These are phyloP conservation scores for Cladobotryum protrusum DNA, from an alignment of 2,329 filamentous ascomycete genomes.

Conservation along the genomic window DNA sequence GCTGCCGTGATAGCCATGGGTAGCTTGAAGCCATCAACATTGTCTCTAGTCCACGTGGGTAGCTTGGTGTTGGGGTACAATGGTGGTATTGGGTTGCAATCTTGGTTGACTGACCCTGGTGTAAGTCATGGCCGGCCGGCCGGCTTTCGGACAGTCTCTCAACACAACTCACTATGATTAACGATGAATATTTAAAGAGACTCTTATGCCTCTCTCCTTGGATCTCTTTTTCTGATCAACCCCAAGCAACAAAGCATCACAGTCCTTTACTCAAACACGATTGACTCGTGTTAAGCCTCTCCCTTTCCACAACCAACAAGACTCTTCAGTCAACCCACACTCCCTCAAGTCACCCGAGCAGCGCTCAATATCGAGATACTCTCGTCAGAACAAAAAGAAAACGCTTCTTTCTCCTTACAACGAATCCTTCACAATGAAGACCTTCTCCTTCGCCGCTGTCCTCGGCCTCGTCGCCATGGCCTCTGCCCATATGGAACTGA, in stretches of 20 bases:
- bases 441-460: constrained; percentile 6
- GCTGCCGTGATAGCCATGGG: background rate
- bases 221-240: background rate
- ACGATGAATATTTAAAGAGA: background rate
- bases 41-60: background rate
- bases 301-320: background rate
- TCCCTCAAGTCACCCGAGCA: background rate
- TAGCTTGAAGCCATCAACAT: background rate
- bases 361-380: background rate
- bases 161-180: background rate
- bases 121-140: background rate
- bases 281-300: constrained; percentile 1
- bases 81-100: background rate
- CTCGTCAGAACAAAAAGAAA: background rate
- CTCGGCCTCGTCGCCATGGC: constrained; percentile 7
- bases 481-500: constrained; percentile 47
- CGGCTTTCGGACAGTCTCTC: background rate
- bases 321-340: background rate
- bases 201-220: background rate
- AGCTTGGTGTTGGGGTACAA: background rate
- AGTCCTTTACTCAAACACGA: constrained; percentile 1
- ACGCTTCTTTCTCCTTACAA: background rate
- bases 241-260: background rate
- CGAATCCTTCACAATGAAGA: constrained; percentile 7
- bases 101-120: background rate